Evolutionary conservation across 2,329 filamentous ascomycete genomes (phyloP).

Genomic region (Botryotinia globosa): DNA sequence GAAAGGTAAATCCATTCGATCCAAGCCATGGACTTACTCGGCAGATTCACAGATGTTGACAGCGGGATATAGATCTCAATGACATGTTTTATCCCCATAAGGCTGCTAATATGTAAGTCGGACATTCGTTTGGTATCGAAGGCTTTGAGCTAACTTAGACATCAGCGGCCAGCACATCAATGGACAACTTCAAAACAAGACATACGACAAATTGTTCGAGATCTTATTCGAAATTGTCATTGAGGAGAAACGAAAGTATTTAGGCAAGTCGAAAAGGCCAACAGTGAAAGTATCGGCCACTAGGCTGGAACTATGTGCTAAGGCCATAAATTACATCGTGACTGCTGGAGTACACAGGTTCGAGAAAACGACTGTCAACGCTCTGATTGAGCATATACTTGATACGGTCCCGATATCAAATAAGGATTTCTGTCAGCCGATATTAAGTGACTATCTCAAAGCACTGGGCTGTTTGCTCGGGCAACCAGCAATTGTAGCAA

Average conservation of each 20-base stretch:
- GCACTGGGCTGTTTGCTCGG: conserved; percentile 67
- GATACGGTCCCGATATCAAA: conserved; percentile 65
- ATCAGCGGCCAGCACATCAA: conserved; percentile 55
- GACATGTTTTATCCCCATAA: conserved; percentile 34
- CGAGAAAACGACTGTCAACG: conserved; percentile 72
- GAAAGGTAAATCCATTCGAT: conserved; percentile 21
- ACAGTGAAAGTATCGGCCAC: neutral
- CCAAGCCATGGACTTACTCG: neutral
- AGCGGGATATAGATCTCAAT: conserved; percentile 32
- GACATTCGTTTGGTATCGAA: neutral
- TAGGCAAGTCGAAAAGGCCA: conserved; percentile 42
- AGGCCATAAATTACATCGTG: conserved; percentile 68
- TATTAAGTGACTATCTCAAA: conserved; percentile 77
- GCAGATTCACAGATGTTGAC: neutral
- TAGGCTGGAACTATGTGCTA: conserved; percentile 62
- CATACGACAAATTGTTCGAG: conserved; percentile 76
- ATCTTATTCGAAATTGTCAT: conserved; percentile 68
- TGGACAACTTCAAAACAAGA: conserved; percentile 47
- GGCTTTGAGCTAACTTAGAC: conserved; percentile 23
- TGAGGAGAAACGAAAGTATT: conserved; percentile 64
- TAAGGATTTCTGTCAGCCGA: conserved; percentile 63
- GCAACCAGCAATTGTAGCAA: conserved; percentile 75
- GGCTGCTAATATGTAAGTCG: conserved; percentile 32
- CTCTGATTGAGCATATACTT: conserved; percentile 77
- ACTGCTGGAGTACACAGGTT: conserved; percentile 66